These are phyloP conservation scores for Colletotrichum salicis DNA, from an alignment of 2,329 filamentous ascomycete genomes.

Conservation along the genomic window DNA sequence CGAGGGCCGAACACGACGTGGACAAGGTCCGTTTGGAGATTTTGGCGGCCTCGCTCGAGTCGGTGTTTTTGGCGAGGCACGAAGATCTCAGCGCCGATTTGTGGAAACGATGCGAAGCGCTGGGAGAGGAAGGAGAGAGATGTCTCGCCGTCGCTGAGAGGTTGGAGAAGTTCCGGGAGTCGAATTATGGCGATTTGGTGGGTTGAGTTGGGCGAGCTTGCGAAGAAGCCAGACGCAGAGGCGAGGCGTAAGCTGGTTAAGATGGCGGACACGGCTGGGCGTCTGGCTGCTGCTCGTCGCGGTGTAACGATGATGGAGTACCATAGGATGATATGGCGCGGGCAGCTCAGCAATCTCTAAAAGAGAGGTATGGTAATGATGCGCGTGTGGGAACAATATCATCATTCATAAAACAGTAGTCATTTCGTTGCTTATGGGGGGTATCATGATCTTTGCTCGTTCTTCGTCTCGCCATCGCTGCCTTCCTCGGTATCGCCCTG, in stretches of 20 bases:
- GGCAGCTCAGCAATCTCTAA: neutral
- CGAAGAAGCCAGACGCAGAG: neutral
- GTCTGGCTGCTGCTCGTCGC: neutral
- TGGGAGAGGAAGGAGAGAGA: neutral
- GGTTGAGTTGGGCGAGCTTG: neutral
- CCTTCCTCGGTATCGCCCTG: constrained; percentile 38
- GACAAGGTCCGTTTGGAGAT: neutral
- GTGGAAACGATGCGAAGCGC: no score
- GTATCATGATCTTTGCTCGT: constrained; percentile 40
- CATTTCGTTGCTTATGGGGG: neutral
- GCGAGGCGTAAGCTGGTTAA: neutral
- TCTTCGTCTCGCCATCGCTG: constrained; percentile 41
- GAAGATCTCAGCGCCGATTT: neutral
- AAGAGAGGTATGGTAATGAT: neutral
- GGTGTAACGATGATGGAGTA: neutral
- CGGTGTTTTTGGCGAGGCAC: neutral
- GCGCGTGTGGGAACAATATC: neutral
- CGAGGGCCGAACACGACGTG: neutral
- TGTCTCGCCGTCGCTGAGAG: neutral
- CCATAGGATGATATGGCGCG: neutral
- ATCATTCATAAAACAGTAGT: neutral
- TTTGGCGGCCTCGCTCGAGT: neutral
- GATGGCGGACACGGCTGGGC: neutral
- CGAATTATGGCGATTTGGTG: neutral
- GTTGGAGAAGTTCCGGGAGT: neutral